Conservation (phyloP, 768 basidiomycete species). For the Tulasnella sp. region DNA sequence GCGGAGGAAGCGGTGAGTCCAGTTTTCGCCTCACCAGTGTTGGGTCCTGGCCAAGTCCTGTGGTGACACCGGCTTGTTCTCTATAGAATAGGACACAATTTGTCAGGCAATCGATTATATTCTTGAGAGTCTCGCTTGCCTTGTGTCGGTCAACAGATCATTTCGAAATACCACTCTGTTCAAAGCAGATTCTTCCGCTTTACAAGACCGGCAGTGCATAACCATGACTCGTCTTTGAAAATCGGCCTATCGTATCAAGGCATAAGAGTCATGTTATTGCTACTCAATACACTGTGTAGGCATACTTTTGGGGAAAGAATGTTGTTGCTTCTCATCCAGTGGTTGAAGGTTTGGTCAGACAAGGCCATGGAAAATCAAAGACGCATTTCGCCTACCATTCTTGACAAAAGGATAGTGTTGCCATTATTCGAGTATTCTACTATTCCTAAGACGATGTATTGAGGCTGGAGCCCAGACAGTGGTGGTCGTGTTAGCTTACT, state of each 20-base stretch:
- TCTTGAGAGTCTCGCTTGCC: slow-evolving; percentile 37
- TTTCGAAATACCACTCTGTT: slow-evolving; percentile 89
- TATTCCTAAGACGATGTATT: background rate
- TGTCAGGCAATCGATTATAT: background rate
- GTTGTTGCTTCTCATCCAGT: slow-evolving; percentile 11
- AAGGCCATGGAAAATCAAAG: background rate
- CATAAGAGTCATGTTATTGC: background rate
- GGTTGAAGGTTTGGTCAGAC: background rate
- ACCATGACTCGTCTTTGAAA: slow-evolving; percentile 71
- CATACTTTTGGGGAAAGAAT: slow-evolving; percentile 16
- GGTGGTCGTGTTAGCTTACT: no score
- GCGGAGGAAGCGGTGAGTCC: background rate
- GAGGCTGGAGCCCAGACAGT: no score
- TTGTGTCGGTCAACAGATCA: slow-evolving; percentile 84
- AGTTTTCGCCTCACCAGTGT: slow-evolving; percentile 50
- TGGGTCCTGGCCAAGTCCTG: slow-evolving; percentile 76
- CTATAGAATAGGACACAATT: slow-evolving; percentile 29
- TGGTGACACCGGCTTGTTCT: slow-evolving; percentile 86
- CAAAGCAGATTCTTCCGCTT: slow-evolving; percentile 69
- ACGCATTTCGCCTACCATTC: no score
- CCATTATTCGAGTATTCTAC: slow-evolving; percentile 5
- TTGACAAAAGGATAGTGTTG: slow-evolving; percentile 15
- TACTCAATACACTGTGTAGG: background rate
- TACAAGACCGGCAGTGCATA: slow-evolving; percentile 84
- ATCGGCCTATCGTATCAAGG: slow-evolving; percentile 50